These are phyloP conservation scores for Tuber indicum DNA, from an alignment of 495 filamentous ascomycete genomes.

Conservation along the genomic window DNA sequence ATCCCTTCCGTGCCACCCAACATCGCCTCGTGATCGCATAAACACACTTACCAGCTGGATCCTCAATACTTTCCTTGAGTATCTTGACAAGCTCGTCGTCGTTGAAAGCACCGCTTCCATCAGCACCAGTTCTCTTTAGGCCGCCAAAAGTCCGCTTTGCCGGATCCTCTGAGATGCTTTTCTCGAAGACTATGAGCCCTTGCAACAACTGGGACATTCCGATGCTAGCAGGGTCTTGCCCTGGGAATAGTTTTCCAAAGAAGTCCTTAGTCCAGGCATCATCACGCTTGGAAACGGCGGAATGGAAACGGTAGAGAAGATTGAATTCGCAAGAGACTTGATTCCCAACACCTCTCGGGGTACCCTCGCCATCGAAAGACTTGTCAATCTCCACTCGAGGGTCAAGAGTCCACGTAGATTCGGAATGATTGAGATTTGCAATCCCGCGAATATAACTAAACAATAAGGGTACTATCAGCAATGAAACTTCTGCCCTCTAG, in stretches of 20 bases:
- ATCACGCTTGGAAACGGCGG: slow-evolving; percentile 56
- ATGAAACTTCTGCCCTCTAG: slow-evolving; percentile 28
- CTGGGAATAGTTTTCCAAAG: slow-evolving; percentile 49
- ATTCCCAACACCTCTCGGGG: slow-evolving; percentile 52
- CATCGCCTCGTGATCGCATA: not conserved
- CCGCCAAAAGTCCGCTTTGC: slow-evolving; percentile 55
- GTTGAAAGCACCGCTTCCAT: slow-evolving; percentile 51
- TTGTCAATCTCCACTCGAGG: slow-evolving; percentile 38
- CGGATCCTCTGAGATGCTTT: slow-evolving; percentile 49
- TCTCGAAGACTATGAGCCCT: slow-evolving; percentile 51
- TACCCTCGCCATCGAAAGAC: slow-evolving; percentile 21
- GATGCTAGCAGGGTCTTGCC: slow-evolving; percentile 50
- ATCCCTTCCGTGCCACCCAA: not conserved
- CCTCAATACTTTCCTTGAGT: slow-evolving; percentile 54
- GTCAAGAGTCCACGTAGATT: slow-evolving; percentile 37
- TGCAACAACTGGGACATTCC: slow-evolving; percentile 50
- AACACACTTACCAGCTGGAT: slow-evolving; percentile 49
- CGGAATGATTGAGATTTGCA: slow-evolving; percentile 23
- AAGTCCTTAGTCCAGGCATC: slow-evolving; percentile 60
- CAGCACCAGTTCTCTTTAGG: slow-evolving; percentile 49
- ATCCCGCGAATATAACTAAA: slow-evolving; percentile 39
- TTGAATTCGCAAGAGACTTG: slow-evolving; percentile 69
- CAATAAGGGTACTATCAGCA: slow-evolving; percentile 18
- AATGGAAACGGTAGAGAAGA: slow-evolving; percentile 67
- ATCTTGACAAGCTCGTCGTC: slow-evolving; percentile 61